Evolutionary conservation across 805 yeast species (phyloP), one percentile per base, ranked within the genome.

Genomic region (Monosporozyma aerobia): DNA sequence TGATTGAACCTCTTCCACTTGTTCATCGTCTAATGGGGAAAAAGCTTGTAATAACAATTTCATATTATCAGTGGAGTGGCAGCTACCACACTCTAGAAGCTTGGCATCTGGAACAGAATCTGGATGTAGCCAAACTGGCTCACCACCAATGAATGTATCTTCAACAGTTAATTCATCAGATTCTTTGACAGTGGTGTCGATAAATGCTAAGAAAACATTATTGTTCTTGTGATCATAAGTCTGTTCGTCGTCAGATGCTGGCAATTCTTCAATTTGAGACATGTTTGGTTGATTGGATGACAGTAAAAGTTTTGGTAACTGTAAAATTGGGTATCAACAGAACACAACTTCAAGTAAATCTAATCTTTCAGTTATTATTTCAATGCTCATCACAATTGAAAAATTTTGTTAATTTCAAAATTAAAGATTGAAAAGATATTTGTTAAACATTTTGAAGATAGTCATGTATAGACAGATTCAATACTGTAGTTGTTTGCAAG

Each of bases 91-190:
- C 37, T 69, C 64, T 7, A 84, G 62, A 19, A 80, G 65, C 3
- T 76, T 77, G 1, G 71, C 71, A 16, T 74, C 68, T 0, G 96
- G 94, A 3, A 71, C 65, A 0, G 88, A 81, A 1, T 73, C 70
- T 3, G 76, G 75, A 56, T 83, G 77, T 35, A 88, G 66, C 95
- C 96, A 85, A 7, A 81, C 63, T 7, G 90, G 88, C 40, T 70
- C 68, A 1, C 96, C 95, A 0, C 98, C 98, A 33, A 92, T 76
- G 57, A 88, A 83, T 0, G 95, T 81, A 61, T 89, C 96, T 53
- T 78, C 82, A 4, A 74, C 53, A 1, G 74, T 68, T 30, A 81
- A 60, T 37, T 76, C 80, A 3, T 73, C 77, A 7, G 60, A 64
- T 14, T 71, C 75, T 5, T 77, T 73, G 30, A 77, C 75, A n/a